Evolutionary conservation across 768 basidiomycete species (phyloP).

Genomic region (Hysterangium stoloniferum): DNA sequence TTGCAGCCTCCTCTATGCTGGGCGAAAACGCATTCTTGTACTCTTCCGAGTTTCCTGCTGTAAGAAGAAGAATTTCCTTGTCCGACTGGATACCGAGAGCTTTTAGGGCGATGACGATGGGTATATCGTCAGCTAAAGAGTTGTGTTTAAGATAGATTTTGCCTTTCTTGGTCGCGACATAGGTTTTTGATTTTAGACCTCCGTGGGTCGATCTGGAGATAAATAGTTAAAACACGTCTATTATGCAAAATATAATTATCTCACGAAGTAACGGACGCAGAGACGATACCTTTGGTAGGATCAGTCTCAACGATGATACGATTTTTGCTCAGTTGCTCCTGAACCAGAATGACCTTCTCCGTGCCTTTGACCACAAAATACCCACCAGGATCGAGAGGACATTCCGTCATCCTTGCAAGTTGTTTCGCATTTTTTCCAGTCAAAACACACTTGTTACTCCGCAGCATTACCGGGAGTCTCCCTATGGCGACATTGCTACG

Average conservation of each 20-base stretch:
- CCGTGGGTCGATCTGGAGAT: slow-evolving; percentile 63
- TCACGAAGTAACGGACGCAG: slow-evolving; percentile 94
- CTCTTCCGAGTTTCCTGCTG: slow-evolving; percentile 84
- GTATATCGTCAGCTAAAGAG: slow-evolving; percentile 94
- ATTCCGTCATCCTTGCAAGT: slow-evolving; percentile 92
- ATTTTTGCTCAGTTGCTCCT: slow-evolving; percentile 98
- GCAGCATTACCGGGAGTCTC: slow-evolving; percentile 90
- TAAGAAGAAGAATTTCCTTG: slow-evolving; percentile 92
- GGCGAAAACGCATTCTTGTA: slow-evolving; percentile 84
- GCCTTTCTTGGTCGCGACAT: slow-evolving; percentile 90
- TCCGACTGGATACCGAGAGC: slow-evolving; percentile 95
- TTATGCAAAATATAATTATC: slow-evolving; percentile 23
- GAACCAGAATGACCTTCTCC: slow-evolving; percentile 98
- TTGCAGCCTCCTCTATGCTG: slow-evolving; percentile 91
- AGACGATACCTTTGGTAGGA: slow-evolving; percentile 78
- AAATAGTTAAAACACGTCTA: slow-evolving; percentile 5
- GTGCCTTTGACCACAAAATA: slow-evolving; percentile 99
- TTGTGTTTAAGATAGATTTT: slow-evolving; percentile 97
- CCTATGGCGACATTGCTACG: slow-evolving; percentile 81
- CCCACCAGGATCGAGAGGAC: slow-evolving; percentile 97
- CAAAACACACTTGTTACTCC: slow-evolving; percentile 91
- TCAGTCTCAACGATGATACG: slow-evolving; percentile 98
- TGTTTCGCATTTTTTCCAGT: slow-evolving; percentile 69
- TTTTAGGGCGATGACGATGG: slow-evolving; percentile 92
- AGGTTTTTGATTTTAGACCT: slow-evolving; percentile 92